Conservation (phyloP, 805 yeast genomes). For the Candida dendrica region DNA sequence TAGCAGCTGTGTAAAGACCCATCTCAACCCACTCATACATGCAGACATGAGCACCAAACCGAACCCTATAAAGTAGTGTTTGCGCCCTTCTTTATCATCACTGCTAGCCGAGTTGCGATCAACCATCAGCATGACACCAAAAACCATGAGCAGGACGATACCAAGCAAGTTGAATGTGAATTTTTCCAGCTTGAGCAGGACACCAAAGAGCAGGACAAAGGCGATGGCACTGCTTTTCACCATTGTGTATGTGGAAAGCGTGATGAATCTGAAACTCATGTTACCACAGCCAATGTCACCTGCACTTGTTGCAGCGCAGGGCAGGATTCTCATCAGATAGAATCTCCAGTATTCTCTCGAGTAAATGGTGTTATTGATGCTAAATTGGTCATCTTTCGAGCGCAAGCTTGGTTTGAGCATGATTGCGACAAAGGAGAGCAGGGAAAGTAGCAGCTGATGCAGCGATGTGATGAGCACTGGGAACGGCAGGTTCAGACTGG, state of each 20-base stretch:
- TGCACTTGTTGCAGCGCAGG: slow-evolving; percentile 82
- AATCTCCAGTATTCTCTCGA: slow-evolving; percentile 22
- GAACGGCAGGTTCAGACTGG: slow-evolving; percentile 67
- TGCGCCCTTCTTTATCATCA: slow-evolving; percentile 11
- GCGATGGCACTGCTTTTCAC: slow-evolving; percentile 83
- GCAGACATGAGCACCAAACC: slow-evolving; percentile 70
- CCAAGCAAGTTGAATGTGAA: slow-evolving; percentile 60
- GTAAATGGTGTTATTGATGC: slow-evolving; percentile 2
- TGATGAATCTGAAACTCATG: slow-evolving; percentile 68
- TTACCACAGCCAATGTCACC: slow-evolving; percentile 94
- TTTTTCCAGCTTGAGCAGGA: slow-evolving; percentile 69
- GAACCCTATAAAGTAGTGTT: slow-evolving; percentile 47
- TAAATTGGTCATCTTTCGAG: slow-evolving; percentile 6
- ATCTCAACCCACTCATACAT: slow-evolving; percentile 80
- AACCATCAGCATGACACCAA: slow-evolving; percentile 87
- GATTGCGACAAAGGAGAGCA: slow-evolving; percentile 27
- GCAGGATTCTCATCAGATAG: slow-evolving; percentile 53
- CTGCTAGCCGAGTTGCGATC: slow-evolving; percentile 27
- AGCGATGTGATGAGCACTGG: slow-evolving; percentile 81
- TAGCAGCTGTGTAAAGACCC: slow-evolving; percentile 90
- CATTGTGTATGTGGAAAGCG: slow-evolving; percentile 86
- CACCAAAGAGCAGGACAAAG: slow-evolving; percentile 85
- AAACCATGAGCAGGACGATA: slow-evolving; percentile 73
- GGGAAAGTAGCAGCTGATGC: slow-evolving; percentile 73
- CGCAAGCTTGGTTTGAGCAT: slow-evolving; percentile 10